phyloP scores from a whole-genome alignment of 2,329 filamentous ascomycete genomes.

The Xylariaceae sp. region DNA sequence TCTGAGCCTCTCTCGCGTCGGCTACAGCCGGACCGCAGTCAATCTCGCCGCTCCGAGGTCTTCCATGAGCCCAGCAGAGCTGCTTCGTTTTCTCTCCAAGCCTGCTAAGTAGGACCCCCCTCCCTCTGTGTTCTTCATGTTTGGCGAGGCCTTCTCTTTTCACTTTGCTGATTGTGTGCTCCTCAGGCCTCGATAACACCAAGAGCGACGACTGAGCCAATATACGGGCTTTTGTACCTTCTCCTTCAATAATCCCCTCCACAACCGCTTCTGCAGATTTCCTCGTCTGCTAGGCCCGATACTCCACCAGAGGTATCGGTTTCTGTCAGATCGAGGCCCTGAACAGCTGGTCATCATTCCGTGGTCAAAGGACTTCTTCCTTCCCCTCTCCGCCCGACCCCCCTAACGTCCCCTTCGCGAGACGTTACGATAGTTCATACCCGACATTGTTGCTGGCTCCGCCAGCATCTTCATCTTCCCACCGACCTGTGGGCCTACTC shows the following conservation, averaged over 20 bases:
- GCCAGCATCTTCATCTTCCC: conserved; percentile 64
- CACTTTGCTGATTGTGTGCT: no score
- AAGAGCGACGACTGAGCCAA: no score
- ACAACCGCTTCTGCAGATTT: conserved; percentile 40
- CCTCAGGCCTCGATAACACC: conserved; percentile 54
- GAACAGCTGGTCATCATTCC: conserved; percentile 73
- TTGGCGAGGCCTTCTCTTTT: conserved; percentile 2
- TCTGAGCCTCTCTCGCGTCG: no score
- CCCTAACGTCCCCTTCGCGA: conserved; percentile 76
- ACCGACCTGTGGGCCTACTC: conserved; percentile 88
- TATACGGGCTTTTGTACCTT: no score
- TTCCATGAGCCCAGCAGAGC: conserved; percentile 88
- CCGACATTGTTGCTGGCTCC: conserved; percentile 69
- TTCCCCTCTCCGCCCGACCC: conserved; percentile 76
- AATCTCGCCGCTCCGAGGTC: conserved; percentile 25
- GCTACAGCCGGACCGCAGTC: conserved; percentile 16
- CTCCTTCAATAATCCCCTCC: conserved; percentile 4
- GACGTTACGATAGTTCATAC: conserved; percentile 45
- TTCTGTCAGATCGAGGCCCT: conserved; percentile 59
- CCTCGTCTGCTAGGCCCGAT: conserved; percentile 79
- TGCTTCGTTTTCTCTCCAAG: conserved; percentile 89
- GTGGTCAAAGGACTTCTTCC: conserved; percentile 72
- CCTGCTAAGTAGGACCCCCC: conserved; percentile 68
- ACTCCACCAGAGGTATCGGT: conserved; percentile 76
- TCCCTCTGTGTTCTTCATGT: conserved; percentile 2